Base-by-base conservation (phyloP, 2,329 filamentous ascomycete genomes). In the Fusarium sp. region DNA sequence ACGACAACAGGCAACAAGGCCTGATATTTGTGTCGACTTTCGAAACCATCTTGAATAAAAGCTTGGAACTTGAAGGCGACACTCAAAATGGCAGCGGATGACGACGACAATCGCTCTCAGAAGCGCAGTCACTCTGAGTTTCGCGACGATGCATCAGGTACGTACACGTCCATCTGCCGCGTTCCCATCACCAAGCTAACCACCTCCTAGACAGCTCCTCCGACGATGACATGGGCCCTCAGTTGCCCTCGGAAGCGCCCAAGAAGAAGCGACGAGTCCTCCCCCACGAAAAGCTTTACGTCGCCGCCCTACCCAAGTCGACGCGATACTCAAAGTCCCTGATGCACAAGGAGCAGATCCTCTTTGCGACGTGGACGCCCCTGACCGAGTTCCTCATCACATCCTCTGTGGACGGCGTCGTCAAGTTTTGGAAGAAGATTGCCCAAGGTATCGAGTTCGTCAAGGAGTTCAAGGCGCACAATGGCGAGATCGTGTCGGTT, bases 371-470 rank as follows among this genome's bases (percentile, higher is more conserved):
- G 14, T 92, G 98, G 81, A 98, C 97, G 1, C 95, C 95, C 1
- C 86, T 92, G 68, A 98, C 96, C 68, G 96, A 98, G 76, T 99
- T 99, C 80, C 87, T 99, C 40, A 96, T 99, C 71, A 99, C 96
- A 1, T 94, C 93, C 70, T 98, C 96, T 0, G 85, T 94, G 49
- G 96, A 99, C 80, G 97, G 97, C n/a, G 93, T 96, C 1, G 96
- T 98, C 76, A 99, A 99, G 83, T 99, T 99, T 82, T 99, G 96
- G 96, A 99, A 99, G 85, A 99, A 99, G 85, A 90, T 93, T 73
- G 92, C 91, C 2, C 92, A 94, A 36, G 94, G 94, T 1, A 93
- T 99, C 67, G 97, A 99, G 84, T 99, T 99, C 79, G 96, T 98
- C 62, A 99, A 99, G 84, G 95, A 99, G 84, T 99, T 98, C 85